Conservation (phyloP, 345 rosid species). For the Luvunga scandens region DNA sequence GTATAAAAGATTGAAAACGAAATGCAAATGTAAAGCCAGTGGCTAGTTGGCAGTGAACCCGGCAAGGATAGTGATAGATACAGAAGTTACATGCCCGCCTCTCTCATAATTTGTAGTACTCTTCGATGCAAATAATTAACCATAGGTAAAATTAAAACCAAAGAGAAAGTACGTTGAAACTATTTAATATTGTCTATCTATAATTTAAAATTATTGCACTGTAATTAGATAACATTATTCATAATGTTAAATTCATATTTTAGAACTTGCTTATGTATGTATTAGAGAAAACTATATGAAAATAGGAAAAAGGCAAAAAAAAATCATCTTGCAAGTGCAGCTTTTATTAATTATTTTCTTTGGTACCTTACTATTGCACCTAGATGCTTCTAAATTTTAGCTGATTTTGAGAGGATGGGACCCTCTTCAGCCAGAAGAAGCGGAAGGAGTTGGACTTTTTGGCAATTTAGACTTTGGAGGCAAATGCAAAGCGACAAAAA, state of each 20-base stretch:
- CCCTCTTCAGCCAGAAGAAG: background rate
- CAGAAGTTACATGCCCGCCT: background rate
- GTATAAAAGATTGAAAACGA: conserved; percentile 18
- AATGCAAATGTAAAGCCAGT: conserved; percentile 9
- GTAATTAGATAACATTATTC: too few species aligned
- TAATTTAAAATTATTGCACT: too few species aligned
- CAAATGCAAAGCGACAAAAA: conserved; percentile 12
- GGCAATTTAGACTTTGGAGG: background rate
- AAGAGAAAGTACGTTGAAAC: background rate
- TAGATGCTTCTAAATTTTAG: background rate
- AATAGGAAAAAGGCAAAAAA: too few species aligned
- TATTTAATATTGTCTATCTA: too few species aligned
- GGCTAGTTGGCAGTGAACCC: conserved; percentile 12
- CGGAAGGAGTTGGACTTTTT: background rate
- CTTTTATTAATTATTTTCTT: background rate
- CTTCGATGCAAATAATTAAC: background rate
- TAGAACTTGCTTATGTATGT: too few species aligned
- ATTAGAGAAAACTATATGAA: too few species aligned
- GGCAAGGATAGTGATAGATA: conserved; percentile 2
- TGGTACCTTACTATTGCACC: background rate
- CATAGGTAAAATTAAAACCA: background rate
- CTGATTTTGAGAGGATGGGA: background rate
- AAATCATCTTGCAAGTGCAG: background rate
- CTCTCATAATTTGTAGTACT: background rate
- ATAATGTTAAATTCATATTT: too few species aligned